A percentile compares a stretch with the other conserved stretches of the same genome.
These are phyloP conservation scores for Malbranchea cinnamomea DNA, from an alignment of 2,329 filamentous ascomycete species.

Conservation along the genomic window DNA sequence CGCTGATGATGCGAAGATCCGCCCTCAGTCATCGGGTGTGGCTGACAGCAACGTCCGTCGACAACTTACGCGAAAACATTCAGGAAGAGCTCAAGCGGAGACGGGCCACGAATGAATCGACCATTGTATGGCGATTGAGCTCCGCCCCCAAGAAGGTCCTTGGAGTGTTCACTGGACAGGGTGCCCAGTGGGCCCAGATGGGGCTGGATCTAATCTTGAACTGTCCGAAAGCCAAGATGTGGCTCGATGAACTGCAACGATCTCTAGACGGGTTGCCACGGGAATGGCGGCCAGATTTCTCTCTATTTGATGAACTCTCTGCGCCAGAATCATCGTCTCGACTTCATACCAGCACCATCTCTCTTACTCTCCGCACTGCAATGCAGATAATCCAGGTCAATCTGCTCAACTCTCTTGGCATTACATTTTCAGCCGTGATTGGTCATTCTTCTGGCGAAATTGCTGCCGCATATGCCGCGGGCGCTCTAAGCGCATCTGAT, in stretches of 20 bases:
- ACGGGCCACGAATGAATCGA: not conserved
- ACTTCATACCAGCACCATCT: conserved; percentile 2
- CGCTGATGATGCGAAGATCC: conserved; percentile 1
- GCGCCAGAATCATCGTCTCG: conserved; percentile 5
- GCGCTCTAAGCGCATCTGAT: conserved; percentile 18
- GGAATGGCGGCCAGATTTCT: conserved; percentile 1
- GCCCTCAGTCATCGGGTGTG: conserved; percentile 1
- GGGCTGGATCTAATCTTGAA: too few relatives aligned
- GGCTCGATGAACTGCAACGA: conserved; percentile 1
- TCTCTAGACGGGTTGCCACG: conserved; percentile 2
- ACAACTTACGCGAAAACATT: conserved; percentile 2
- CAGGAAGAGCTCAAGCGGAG: conserved; percentile 1
- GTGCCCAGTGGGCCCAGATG: conserved; percentile 15
- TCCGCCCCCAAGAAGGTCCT: conserved; percentile 4
- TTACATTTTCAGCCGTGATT: conserved; percentile 7
- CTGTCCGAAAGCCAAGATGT: too few relatives aligned
- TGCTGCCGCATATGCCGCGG: conserved; percentile 11
- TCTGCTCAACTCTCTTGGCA: conserved; percentile 1
- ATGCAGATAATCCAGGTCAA: conserved; percentile 11
- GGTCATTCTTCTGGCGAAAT: conserved; percentile 12
- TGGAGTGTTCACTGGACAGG: conserved; percentile 17
- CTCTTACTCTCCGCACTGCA: conserved; percentile 12
- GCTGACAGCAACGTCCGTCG: not conserved
- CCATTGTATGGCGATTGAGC: not conserved
- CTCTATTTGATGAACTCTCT: conserved; percentile 2